Base-by-base conservation (phyloP, 768 basidiomycete species). In the Boletus rubroflammeus region DNA sequence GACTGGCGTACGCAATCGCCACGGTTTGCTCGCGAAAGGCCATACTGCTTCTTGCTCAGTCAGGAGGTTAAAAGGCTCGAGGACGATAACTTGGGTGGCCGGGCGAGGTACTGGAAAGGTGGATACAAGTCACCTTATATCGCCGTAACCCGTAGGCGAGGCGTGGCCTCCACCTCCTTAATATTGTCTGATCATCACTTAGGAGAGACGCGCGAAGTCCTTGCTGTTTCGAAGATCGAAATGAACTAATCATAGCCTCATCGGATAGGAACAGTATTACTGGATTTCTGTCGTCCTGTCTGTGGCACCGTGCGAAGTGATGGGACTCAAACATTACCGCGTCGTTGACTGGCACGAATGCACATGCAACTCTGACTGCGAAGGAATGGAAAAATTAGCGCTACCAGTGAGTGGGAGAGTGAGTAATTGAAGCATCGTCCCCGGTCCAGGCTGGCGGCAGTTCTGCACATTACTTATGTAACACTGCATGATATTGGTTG, bases 1-100 rank as follows among this genome's bases (percentile, higher is more conserved):
- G 23, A 34, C 10, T 17, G 17, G 19, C 68, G 55, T 63, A 68
- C 67, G 66, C 67, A 48, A 68, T 63, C 41, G 62, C 64, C 25
- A 68, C 54, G 3, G 55, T 53, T 42, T 60, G 59, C 34, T 53
- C 57, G 46, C 7, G 40, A 11, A 28, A 25, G 26, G 50, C 50
- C 67, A 68, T 68, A 11, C 29, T 47, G 28, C 31, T 54, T 47
- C 32, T 9, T 9, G 38, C 38, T 59, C 39, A 34, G 47, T 54
- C 49, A 50, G 29, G 38, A 19, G 17, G 8, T 10, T 34, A 17
- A 29, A 41, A 36, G 34, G 26, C 11, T 41, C 38, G 53, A 47
- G 29, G 34, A 49, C 17, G 23, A 36, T 8, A 34, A 50, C 29
- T 47, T 48, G 48, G 49, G 32, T 25, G 34, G 44, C 36, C 43